Base-by-base conservation (phyloP, 441 rosid genomes). In the Hura crepitans region DNA sequence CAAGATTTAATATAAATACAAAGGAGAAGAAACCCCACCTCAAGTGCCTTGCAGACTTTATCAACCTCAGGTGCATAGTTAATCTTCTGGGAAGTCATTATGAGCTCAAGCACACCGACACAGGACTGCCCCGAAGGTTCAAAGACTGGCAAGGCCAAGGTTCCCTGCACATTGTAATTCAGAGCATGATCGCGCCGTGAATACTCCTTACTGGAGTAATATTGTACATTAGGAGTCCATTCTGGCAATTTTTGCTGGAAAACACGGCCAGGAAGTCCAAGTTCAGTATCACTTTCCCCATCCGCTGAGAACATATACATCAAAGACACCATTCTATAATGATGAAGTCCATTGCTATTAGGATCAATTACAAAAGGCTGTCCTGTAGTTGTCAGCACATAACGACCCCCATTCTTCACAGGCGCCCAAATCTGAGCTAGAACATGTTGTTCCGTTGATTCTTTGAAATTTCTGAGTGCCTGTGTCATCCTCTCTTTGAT, bases 391-490 rank as follows among this genome's bases (percentile, higher is more conserved):
- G 96, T 87, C 45, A 92, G 85, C 27, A 90, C 87, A 63, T 74
- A 84, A 11, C 81, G 82, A 62, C 84, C 86, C 53, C 84, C 87
- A 54, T 73, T 81, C 75, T 85, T 87, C 1, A 92, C 86, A 23
- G 97, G 99, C 9, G 89, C 97, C 99, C 99, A 94, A 62, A 94
- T 89, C 78, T 92, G 97, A 45, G 94, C 97, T 4, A 94, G 88
- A 77, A 90, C 79, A 49, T 88, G 96, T 56, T 94, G 96, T 8
- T 84, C 93, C 0, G 93, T 85, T 27, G 91, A 89, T 66, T 91
- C 97, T 75, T 89, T 92, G 72, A 92, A 85, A 75, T 83, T 84
- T 17, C 93, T 75, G 11, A 92, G 86, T 14, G 97, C 99, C 72
- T 83, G 96, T 17, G 92, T 83, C 92, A 94, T 86, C 86, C 87